Conservation (phyloP, 129 eudicot genomes). For the Flaveria linearis region DNA sequence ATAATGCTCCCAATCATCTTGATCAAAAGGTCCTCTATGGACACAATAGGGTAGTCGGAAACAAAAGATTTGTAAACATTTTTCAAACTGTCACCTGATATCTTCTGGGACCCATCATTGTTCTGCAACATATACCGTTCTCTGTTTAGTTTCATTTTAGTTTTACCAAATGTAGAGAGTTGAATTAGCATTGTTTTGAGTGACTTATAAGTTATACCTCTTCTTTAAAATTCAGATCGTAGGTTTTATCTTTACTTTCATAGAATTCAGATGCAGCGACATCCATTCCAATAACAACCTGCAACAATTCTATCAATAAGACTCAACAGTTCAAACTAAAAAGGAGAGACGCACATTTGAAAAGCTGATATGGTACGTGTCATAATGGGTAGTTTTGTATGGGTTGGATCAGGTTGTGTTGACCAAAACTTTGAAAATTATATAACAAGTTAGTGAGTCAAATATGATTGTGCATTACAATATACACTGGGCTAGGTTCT, state of each 20-base stretch:
- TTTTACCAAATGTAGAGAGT: not conserved
- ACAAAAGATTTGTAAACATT: conserved; percentile 50
- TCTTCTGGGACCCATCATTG: conserved; percentile 48
- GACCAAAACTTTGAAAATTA: too few species aligned
- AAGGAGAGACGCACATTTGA: too few species aligned
- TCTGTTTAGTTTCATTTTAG: not conserved
- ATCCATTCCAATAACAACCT: conserved; percentile 69
- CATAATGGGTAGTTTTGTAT: too few species aligned
- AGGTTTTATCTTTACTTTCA: conserved; percentile 46
- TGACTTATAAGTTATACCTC: conserved; percentile 33
- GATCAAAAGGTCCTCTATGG: conserved; percentile 50
- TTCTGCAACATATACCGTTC: conserved; percentile 31
- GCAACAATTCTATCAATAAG: not conserved
- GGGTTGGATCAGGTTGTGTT: too few species aligned
- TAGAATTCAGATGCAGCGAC: conserved; percentile 66
- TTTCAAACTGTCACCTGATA: conserved; percentile 48
- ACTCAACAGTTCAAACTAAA: not conserved
- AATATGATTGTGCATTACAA: too few species aligned
- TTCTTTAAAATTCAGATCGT: conserved; percentile 61
- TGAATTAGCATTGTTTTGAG: not conserved
- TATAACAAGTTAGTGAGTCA: too few species aligned
- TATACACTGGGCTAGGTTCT: too few species aligned
- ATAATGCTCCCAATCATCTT: conserved; percentile 54
- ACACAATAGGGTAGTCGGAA: conserved; percentile 41
- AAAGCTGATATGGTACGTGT: too few species aligned